Evolutionary conservation across 2,329 filamentous ascomycete species (phyloP).

Genomic region (Pseudogymnoascus sp.): DNA sequence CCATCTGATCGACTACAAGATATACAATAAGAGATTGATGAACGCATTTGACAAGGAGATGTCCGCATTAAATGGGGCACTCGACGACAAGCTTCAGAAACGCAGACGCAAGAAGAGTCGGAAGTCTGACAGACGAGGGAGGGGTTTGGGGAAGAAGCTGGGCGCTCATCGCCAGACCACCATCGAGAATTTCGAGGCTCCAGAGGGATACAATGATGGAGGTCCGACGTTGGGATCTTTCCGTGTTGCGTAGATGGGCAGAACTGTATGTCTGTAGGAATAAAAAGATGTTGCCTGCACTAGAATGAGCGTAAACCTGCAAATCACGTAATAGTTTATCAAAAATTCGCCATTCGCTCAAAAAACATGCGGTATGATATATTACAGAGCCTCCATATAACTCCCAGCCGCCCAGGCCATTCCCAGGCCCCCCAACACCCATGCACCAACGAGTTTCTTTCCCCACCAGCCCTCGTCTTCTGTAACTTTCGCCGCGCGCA

Average conservation of each 20-base stretch:
- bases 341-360: slow-evolving; percentile 1
- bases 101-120: background rate
- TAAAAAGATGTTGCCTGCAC: background rate
- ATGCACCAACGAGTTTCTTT: slow-evolving; percentile 54
- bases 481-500: slow-evolving; percentile 49
- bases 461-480: slow-evolving; percentile 59
- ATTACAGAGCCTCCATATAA: slow-evolving; percentile 7
- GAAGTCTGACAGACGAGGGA: background rate
- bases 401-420: slow-evolving; percentile 51
- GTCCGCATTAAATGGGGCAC: no score
- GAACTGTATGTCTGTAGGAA: background rate
- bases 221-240: background rate
- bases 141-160: background rate
- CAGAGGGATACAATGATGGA: background rate
- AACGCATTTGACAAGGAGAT: background rate
- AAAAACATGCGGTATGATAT: slow-evolving; percentile 1
- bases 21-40: background rate
- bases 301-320: no score
- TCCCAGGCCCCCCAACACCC: slow-evolving; percentile 52
- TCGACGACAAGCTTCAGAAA: background rate
- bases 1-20: background rate
- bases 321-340: background rate
- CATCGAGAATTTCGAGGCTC: background rate
- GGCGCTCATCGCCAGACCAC: background rate
- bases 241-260: background rate